Evolutionary conservation across 257 asterid genomes (phyloP).

Genomic region (Agastache rugosa): DNA sequence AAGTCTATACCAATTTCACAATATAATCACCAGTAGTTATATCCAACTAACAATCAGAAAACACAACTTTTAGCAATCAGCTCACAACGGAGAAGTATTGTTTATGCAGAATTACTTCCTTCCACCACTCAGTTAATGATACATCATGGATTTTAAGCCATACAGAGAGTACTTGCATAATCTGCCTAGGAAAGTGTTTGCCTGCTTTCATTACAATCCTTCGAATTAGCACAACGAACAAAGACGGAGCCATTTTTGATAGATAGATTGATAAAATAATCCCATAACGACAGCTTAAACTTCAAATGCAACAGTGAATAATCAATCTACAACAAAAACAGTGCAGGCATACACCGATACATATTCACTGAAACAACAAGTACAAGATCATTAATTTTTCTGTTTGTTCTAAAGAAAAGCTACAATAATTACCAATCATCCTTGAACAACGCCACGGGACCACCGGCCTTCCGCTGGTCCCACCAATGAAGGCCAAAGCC

Average conservation of each 20-base stretch:
- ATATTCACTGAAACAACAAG: background rate
- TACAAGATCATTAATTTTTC: background rate
- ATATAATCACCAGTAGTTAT: background rate
- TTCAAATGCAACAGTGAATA: constrained; percentile 26
- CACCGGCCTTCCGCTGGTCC: constrained; percentile 83
- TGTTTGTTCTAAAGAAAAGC: background rate
- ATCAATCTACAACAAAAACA: constrained; percentile 11
- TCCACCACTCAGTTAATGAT: background rate
- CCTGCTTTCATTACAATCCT: background rate
- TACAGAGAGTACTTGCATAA: background rate
- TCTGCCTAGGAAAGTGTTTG: background rate
- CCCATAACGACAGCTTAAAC: constrained; percentile 5
- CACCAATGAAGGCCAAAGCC: constrained; percentile 92
- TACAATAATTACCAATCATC: constrained; percentile 62
- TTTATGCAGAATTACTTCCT: background rate
- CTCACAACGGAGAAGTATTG: background rate
- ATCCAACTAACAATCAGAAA: background rate
- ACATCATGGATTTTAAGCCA: background rate
- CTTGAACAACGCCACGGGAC: constrained; percentile 76
- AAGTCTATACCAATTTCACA: background rate
- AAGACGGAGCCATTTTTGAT: background rate
- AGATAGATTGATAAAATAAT: background rate
- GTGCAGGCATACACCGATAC: background rate
- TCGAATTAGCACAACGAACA: constrained; percentile 7
- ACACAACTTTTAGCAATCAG: background rate